Percentiles rank a stretch among this genome's conserved stretches.
Conservation (phyloP, 345 rosid genomes). For the Brassica carinata region DNA sequence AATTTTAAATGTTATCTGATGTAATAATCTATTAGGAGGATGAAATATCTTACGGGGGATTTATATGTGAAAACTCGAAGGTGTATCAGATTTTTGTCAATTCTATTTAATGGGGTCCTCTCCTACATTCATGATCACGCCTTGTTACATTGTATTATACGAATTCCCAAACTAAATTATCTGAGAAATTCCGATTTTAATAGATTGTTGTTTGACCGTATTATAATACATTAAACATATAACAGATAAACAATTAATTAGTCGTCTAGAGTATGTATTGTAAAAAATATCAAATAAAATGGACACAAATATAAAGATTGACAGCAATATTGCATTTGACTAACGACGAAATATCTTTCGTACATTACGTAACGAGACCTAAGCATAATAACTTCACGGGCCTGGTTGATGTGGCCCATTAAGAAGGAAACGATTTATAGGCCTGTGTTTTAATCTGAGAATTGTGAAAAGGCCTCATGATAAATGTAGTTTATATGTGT, state of each 20-base stretch:
- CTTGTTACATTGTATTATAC: conserved; percentile 15
- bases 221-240: neutral
- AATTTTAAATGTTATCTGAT: neutral
- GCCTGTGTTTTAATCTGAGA: neutral
- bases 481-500: neutral
- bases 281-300: neutral
- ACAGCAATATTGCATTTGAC: neutral
- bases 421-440: neutral
- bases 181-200: neutral
- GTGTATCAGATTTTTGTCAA: conserved; percentile 38
- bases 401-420: neutral
- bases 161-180: conserved; percentile 3
- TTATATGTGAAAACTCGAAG: conserved; percentile 39
- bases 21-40: neutral
- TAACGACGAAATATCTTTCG: conserved; percentile 2
- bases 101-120: conserved; percentile 15
- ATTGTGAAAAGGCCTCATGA: neutral
- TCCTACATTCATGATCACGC: conserved; percentile 9
- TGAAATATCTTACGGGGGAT: conserved; percentile 16
- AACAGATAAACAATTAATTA: neutral
- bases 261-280: neutral
- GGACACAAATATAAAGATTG: neutral
- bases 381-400: neutral
- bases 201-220: conserved; percentile 13
- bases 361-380: neutral